These are phyloP conservation scores for Flueggea neowawraea DNA, from an alignment of 441 rosid species.

Conservation along the genomic window DNA sequence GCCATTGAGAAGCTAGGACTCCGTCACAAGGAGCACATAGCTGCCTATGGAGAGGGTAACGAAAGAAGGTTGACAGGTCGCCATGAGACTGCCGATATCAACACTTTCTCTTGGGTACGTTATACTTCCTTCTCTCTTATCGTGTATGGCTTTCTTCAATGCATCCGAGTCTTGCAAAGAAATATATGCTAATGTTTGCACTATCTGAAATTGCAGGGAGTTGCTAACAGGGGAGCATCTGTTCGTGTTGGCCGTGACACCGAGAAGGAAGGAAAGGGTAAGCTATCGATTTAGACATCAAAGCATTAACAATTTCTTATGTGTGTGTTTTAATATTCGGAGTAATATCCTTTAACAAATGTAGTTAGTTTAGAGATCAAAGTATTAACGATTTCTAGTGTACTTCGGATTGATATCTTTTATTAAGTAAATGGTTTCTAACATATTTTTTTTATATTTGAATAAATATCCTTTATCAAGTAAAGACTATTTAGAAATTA, in stretches of 20 bases:
- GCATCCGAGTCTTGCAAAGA: neutral
- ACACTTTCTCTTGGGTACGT: constrained; percentile 65
- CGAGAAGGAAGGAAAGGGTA: constrained; percentile 62
- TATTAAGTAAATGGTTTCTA: too few relatives aligned
- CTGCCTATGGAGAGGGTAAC: constrained; percentile 78
- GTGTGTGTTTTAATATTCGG: too few relatives aligned
- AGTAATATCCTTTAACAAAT: too few relatives aligned
- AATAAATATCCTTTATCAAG: too few relatives aligned
- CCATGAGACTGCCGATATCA: constrained; percentile 77
- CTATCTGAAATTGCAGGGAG: constrained; percentile 39
- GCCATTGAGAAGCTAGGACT: constrained; percentile 63
- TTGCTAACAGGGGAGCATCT: constrained; percentile 85
- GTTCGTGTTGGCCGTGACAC: constrained; percentile 82
- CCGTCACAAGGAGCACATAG: constrained; percentile 69
- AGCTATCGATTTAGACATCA: neutral
- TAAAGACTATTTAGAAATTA: too few relatives aligned
- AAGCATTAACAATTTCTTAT: too few relatives aligned
- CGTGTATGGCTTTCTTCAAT: too few relatives aligned
- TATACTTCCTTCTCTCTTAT: neutral
- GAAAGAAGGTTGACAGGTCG: constrained; percentile 68
- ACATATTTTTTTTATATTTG: too few relatives aligned
- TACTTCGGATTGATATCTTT: too few relatives aligned
- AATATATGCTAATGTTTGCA: neutral
- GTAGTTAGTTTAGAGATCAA: too few relatives aligned
- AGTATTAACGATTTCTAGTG: too few relatives aligned